These are phyloP conservation scores for Diaporthe sp. DNA, from an alignment of 2,329 filamentous ascomycete genomes.

Conservation along the genomic window DNA sequence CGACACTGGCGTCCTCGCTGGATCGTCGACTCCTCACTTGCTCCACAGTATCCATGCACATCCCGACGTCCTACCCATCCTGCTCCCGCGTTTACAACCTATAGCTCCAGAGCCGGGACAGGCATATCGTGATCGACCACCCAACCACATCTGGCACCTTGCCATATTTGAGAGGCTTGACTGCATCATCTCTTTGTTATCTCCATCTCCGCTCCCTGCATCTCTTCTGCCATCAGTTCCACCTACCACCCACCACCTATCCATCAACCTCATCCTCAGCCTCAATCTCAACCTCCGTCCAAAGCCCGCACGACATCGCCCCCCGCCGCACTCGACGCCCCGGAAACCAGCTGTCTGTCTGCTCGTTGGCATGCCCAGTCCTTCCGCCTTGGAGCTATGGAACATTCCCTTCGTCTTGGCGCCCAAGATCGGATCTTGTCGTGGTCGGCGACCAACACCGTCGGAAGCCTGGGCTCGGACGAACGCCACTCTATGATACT, in stretches of 20 bases:
- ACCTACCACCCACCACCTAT: conserved; percentile 4
- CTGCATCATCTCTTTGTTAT: conserved; percentile 19
- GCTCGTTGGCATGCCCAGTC: conserved; percentile 34
- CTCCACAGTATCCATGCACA: conserved; percentile 41
- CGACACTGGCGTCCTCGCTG: conserved; percentile 35
- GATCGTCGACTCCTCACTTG: conserved; percentile 40
- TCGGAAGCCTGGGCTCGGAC: conserved; percentile 59
- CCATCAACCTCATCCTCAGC: not conserved
- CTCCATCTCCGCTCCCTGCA: conserved; percentile 28
- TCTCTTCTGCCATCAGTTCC: conserved; percentile 3
- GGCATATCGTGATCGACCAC: conserved; percentile 42
- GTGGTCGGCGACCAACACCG: conserved; percentile 59
- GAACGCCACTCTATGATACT: conserved; percentile 54
- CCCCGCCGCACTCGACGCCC: not conserved
- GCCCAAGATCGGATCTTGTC: conserved; percentile 58
- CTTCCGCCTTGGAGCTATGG: conserved; percentile 58
- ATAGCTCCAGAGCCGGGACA: conserved; percentile 28
- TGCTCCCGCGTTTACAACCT: conserved; percentile 36
- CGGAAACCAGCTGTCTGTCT: conserved; percentile 3
- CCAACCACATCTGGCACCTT: conserved; percentile 38
- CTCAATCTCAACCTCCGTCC: not conserved
- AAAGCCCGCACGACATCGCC: not conserved
- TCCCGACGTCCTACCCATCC: conserved; percentile 35
- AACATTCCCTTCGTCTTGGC: conserved; percentile 58
- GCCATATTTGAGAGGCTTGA: conserved; percentile 33